phyloP scores from a whole-genome alignment of 1,139 yeast species.

The Protomyces inundatus region DNA sequence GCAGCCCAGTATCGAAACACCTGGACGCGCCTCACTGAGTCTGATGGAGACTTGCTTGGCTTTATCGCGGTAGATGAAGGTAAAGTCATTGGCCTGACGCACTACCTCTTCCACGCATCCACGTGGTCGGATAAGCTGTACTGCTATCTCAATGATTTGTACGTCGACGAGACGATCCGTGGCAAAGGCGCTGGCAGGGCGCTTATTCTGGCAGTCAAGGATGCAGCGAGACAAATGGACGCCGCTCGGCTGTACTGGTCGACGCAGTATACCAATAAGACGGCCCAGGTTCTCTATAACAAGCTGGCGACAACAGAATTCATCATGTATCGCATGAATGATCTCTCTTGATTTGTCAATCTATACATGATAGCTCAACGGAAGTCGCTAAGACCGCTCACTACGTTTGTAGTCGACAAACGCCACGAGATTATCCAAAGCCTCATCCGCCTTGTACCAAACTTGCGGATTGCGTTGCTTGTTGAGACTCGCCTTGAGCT shows the following conservation, averaged over 20 bases:
- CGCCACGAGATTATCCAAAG: constrained; percentile 59
- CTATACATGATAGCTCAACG: not conserved
- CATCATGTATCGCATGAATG: constrained; percentile 8
- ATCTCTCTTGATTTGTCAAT: not conserved
- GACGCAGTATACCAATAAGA: constrained; percentile 10
- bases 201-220: constrained; percentile 24
- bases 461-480: constrained; percentile 55
- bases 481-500: constrained; percentile 60
- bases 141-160: constrained; percentile 33
- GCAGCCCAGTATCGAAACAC: constrained; percentile 3
- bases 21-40: not conserved
- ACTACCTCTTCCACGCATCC: constrained; percentile 32
- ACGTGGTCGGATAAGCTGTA: constrained; percentile 32
- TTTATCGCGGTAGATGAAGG: not conserved
- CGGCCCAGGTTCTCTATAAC: constrained; percentile 8
- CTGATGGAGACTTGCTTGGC: constrained; percentile 7
- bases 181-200: constrained; percentile 30
- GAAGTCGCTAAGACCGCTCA: constrained; percentile 37
- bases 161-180: constrained; percentile 30
- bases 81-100: constrained; percentile 30
- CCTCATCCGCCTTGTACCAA: constrained; percentile 64
- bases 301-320: constrained; percentile 15
- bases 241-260: constrained; percentile 15
- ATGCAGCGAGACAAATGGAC: not conserved
- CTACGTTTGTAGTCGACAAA: constrained; percentile 67